phyloP scores from a whole-genome alignment of 2,329 filamentous ascomycete species.

The Teratosphaeria pseudoeucalypti region DNA sequence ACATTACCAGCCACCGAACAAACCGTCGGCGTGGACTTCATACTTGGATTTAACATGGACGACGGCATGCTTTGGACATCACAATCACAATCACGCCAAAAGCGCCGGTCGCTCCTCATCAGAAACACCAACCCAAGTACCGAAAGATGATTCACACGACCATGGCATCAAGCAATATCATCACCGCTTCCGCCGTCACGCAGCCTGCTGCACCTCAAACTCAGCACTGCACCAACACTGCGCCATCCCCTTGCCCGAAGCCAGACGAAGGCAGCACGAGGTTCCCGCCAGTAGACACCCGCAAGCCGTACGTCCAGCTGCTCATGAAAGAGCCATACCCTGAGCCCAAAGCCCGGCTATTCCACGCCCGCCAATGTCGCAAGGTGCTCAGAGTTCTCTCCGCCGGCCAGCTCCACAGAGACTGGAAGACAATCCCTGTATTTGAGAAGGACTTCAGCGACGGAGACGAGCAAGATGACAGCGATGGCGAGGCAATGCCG shows the following conservation, averaged over 20 bases:
- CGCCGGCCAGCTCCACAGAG: neutral
- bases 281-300: neutral
- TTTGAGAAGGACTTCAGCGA: neutral
- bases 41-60: neutral
- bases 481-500: neutral
- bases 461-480: neutral
- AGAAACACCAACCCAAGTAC: neutral
- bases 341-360: neutral
- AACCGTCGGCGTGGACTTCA: neutral
- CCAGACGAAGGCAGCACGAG: neutral
- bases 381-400: neutral
- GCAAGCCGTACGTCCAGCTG: conserved; percentile 2
- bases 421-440: neutral
- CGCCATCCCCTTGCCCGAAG: neutral
- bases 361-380: neutral
- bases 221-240: neutral
- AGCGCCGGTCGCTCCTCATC: neutral
- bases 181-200: neutral
- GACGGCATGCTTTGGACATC: neutral
- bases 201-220: neutral
- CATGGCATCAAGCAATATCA: neutral
- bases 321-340: conserved; percentile 4
- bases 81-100: neutral
- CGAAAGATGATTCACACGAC: neutral
- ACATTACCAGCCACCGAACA: neutral